Base-by-base conservation (phyloP, 2,329 filamentous ascomycete genomes). In the Diaporthe ilicicola region DNA sequence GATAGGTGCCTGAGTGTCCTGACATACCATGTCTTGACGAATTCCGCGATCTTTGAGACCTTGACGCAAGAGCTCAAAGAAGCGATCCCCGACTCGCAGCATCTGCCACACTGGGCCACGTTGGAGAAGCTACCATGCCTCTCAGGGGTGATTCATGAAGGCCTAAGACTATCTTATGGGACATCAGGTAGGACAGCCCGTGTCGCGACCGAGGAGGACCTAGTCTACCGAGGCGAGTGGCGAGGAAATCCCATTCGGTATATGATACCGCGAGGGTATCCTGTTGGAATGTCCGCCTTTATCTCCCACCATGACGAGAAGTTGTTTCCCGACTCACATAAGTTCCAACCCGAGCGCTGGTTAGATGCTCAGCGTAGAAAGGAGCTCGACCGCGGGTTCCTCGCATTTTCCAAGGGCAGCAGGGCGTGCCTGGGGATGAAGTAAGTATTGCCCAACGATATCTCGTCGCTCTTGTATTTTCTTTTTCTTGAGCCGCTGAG, bases 381-480 rank as follows among this genome's bases (percentile, higher is more conserved):
- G 17, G 65, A 73, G 29, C 66, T 76, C 5, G 74, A 78, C 7
- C 69, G 67, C 4, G 71, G 61, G 7, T 17, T 74, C 17, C 53
- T 77, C 3, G 67, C 73, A 4, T 77, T 77, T 29, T 71, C 67
- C 12, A 77, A 71, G 66, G 76, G 77, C 10, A 76, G 72, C 29
- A 71, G 77, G n/a, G 55, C 37, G 15, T 78, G 76, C 34, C 12
- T 75, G 12, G 77, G 76, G 0, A 76, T 76, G 71, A 76, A 77
- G 77, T 78, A 51, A 74, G 76, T 75, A 34, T 34, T n/a, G n/a
- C n/a, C n/a, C 10, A 1, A 1, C 12, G 7, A 24, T 12, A 19
- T 7, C 27, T 15, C 12, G 4, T 19, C 29, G 29, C 32, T 27
- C n/a, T 17, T 12, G 5, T 3, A 17, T 12, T 46, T 34, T n/a